Conservation (phyloP, 352 stramenopile species). For the Globisporangium nunn region DNA sequence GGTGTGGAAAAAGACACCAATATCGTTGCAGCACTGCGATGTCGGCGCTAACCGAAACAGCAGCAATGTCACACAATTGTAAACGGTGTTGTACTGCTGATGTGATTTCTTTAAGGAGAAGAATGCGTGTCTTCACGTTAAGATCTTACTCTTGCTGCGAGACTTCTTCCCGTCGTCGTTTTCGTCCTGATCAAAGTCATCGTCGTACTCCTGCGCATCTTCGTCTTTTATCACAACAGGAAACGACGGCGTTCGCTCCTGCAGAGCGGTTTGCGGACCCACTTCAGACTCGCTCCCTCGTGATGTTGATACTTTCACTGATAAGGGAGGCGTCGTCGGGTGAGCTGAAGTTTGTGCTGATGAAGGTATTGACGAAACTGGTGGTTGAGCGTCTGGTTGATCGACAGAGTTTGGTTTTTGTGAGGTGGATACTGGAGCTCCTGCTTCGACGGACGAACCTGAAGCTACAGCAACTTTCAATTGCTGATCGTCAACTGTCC, state of each 20-base stretch:
- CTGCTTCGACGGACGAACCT: not conserved
- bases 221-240: conserved; percentile 9
- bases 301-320: not conserved
- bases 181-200: conserved; percentile 25
- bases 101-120: not conserved
- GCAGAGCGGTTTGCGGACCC: not conserved
- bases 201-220: conserved; percentile 33
- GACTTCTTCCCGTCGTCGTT: conserved; percentile 13
- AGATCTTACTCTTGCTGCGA: conserved; percentile 8
- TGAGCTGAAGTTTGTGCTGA: not conserved
- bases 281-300: not conserved
- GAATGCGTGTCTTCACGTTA: not conserved
- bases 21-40: not conserved
- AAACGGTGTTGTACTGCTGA: not conserved
- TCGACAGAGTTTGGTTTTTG: not conserved
- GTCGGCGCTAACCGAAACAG: not conserved
- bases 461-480: not conserved
- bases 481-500: not conserved
- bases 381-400: not conserved
- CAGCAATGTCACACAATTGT: not conserved
- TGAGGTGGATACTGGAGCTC: not conserved
- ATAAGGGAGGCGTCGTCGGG: not conserved
- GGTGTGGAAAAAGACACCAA: conserved; percentile 29
- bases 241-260: not conserved
- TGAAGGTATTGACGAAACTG: not conserved